Conservation (phyloP, 345 rosid species). For the Turnera subulata region DNA sequence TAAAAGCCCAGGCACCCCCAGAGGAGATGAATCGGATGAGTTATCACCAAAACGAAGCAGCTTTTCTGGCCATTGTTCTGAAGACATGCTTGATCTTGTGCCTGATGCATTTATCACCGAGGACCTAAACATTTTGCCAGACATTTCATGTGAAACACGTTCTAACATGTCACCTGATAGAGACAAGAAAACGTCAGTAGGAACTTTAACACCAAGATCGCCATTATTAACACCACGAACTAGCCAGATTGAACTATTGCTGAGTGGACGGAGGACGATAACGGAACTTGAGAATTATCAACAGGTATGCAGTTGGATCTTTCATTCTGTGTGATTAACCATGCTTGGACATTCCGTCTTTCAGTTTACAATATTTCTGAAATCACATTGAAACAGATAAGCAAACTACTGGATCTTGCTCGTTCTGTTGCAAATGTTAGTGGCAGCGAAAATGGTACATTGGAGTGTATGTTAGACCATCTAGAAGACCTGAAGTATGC, state of each 20-base stretch:
- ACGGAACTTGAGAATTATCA: conserved; percentile 78
- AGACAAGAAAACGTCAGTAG: conserved; percentile 52
- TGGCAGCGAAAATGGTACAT: conserved; percentile 53
- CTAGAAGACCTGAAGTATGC: conserved; percentile 81
- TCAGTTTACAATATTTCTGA: conserved; percentile 8
- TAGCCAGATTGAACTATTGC: conserved; percentile 72
- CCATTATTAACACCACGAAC: conserved; percentile 70
- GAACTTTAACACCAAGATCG: conserved; percentile 90
- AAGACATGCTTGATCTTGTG: conserved; percentile 54
- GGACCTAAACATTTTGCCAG: conserved; percentile 41
- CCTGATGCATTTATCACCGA: conserved; percentile 53
- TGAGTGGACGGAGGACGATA: conserved; percentile 65
- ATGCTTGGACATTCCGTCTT: neutral
- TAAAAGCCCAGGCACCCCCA: too few species aligned
- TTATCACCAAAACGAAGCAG: conserved; percentile 33
- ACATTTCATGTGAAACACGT: conserved; percentile 40
- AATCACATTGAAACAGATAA: conserved; percentile 48
- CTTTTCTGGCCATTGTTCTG: conserved; percentile 45
- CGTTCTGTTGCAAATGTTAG: conserved; percentile 74
- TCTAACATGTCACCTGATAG: conserved; percentile 29
- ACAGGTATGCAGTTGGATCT: conserved; percentile 49
- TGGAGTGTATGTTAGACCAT: conserved; percentile 74
- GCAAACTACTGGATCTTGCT: conserved; percentile 68
- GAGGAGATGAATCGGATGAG: conserved; percentile 49
- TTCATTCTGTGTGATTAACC: neutral